These are phyloP conservation scores for Syzygium syzygioides DNA, from an alignment of 441 rosid genomes.

Conservation along the genomic window DNA sequence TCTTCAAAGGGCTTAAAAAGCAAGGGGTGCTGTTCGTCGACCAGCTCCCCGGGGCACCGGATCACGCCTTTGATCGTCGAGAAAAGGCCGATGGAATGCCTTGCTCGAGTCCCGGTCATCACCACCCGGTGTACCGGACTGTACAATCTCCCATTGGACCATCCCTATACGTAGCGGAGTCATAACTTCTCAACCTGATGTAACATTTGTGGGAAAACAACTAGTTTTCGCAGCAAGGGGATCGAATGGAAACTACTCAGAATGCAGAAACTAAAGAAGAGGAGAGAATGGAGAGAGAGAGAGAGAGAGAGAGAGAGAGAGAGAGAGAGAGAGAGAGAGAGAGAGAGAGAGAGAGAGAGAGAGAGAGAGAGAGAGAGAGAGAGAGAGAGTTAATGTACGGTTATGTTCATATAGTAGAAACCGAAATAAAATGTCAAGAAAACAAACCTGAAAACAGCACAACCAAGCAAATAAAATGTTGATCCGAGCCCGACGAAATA, in stretches of 20 bases:
- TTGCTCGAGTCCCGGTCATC: neutral
- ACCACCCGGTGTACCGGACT: neutral
- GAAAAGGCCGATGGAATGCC: neutral
- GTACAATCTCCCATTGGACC: neutral
- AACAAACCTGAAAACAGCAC: too few species aligned
- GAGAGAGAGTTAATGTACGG: too few species aligned
- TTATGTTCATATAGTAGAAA: too few species aligned
- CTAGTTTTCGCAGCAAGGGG: neutral
- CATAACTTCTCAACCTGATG: neutral
- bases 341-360: too few species aligned
- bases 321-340: too few species aligned
- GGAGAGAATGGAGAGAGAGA: neutral
- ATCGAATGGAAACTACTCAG: neutral
- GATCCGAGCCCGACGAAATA: too few species aligned
- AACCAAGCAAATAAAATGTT: too few species aligned
- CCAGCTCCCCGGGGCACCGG: neutral
- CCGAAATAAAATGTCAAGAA: too few species aligned
- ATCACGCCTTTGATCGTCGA: neutral
- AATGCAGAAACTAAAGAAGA: neutral
- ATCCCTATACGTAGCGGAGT: neutral
- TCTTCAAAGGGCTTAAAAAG: neutral
- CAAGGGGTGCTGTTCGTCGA: neutral
- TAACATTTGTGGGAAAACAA: too few species aligned
- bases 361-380: too few species aligned
- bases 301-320: too few species aligned